Percentiles rank a stretch among this genome's conserved stretches.
phyloP scores from a whole-genome alignment of 164 flowering plant species.

The Protea cynaroides region DNA sequence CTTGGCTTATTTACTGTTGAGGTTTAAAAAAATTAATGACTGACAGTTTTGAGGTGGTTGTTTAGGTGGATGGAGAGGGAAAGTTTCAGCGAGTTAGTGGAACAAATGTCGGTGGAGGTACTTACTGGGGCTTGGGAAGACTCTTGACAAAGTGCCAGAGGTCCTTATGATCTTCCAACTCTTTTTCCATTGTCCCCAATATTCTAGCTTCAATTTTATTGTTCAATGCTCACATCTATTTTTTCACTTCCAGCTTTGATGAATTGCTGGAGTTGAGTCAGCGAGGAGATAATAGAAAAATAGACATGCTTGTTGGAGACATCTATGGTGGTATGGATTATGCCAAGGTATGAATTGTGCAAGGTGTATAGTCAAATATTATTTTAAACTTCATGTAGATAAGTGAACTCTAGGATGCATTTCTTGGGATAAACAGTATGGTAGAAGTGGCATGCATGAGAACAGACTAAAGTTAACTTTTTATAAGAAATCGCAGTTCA shows the following conservation, averaged over 20 bases:
- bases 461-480: too few relatives aligned
- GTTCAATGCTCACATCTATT: slow-evolving; percentile 1
- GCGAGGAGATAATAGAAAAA: slow-evolving; percentile 75
- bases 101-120: slow-evolving; percentile 98
- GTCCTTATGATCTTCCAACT: slow-evolving; percentile 26
- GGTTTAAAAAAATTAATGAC: slow-evolving; percentile 1
- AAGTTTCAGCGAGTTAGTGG: slow-evolving; percentile 93
- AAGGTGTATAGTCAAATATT: too few relatives aligned
- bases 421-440: too few relatives aligned
- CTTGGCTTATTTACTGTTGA: background rate
- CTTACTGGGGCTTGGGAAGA: slow-evolving; percentile 95
- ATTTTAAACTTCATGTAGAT: too few relatives aligned
- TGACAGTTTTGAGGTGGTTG: slow-evolving; percentile 11
- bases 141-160: slow-evolving; percentile 91
- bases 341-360: slow-evolving; percentile 46
- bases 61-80: slow-evolving; percentile 94
- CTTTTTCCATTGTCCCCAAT: background rate
- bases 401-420: too few relatives aligned
- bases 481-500: too few relatives aligned
- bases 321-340: slow-evolving; percentile 97
- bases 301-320: slow-evolving; percentile 98
- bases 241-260: slow-evolving; percentile 59
- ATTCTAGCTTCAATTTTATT: background rate
- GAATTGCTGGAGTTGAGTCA: slow-evolving; percentile 94
- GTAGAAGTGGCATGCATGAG: too few relatives aligned